Percentiles rank a stretch among this genome's conserved stretches.
phyloP scores from a whole-genome alignment of 768 basidiomycete genomes.

The Rhodotorula paludigena region DNA sequence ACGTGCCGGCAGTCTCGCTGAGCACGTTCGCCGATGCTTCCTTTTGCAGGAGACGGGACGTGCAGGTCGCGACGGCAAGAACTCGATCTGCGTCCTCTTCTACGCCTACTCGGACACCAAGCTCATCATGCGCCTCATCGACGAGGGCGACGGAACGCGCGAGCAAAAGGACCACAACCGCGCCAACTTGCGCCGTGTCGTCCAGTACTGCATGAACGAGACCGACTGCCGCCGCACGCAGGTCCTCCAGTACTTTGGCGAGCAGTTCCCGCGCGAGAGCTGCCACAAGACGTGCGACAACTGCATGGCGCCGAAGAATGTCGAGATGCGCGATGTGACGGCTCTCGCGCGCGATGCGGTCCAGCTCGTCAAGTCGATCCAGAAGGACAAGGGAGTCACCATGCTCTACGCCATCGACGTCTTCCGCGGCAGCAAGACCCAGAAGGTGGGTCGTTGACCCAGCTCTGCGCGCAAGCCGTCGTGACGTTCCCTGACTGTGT shows the following conservation, averaged over 20 bases:
- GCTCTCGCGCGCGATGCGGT: slow-evolving; percentile 57
- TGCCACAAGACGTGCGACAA: slow-evolving; percentile 79
- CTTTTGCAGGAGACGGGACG: slow-evolving; percentile 90
- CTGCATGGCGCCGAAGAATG: slow-evolving; percentile 62
- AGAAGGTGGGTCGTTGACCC: slow-evolving; percentile 31
- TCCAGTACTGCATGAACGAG: slow-evolving; percentile 72
- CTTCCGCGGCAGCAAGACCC: slow-evolving; percentile 61
- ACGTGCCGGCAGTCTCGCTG: slow-evolving; percentile 53
- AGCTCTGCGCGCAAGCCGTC: neutral
- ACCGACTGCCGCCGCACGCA: slow-evolving; percentile 81
- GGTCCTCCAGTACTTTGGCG: slow-evolving; percentile 82
- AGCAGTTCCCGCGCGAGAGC: slow-evolving; percentile 63
- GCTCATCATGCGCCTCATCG: slow-evolving; percentile 47
- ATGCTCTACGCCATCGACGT: slow-evolving; percentile 58
- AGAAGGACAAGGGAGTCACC: slow-evolving; percentile 57
- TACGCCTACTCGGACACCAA: slow-evolving; percentile 56
- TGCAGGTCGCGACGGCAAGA: slow-evolving; percentile 82
- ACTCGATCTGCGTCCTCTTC: slow-evolving; percentile 78
- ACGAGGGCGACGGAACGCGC: slow-evolving; percentile 47
- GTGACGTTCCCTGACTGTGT: neutral
- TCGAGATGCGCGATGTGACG: slow-evolving; percentile 61
- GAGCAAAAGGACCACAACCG: slow-evolving; percentile 66
- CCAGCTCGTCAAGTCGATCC: slow-evolving; percentile 56
- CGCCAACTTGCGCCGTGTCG: slow-evolving; percentile 62
- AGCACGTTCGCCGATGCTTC: slow-evolving; percentile 54